Base-by-base conservation (phyloP, 2,329 filamentous ascomycete genomes). In the Ophiosphaerella korrae region DNA sequence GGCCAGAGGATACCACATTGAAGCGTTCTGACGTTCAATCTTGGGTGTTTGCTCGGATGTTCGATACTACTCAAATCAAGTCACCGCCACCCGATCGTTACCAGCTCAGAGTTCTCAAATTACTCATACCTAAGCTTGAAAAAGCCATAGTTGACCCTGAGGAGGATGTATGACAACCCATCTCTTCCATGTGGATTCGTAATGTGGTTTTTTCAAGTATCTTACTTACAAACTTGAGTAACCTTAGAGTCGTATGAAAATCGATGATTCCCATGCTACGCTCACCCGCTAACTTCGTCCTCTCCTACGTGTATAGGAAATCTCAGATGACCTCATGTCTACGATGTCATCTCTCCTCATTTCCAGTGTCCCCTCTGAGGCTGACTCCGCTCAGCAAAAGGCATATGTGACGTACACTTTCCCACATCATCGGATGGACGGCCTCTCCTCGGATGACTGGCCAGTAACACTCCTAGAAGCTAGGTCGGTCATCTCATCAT, bases 251-350 rank as follows among this genome's bases (percentile, higher is more conserved):
- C 7, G 7, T 29, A 29, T 3, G 7, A 29, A 29, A 2, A 31
- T 26, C 34, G 9, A 32, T 5, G 6, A 36, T 12, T n/a, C 11
- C 11, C 16, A 4, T 24, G 16, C 26, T 44, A 13, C 32, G 18
- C 13, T 7, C 14, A 16, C 18, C 21, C 50, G 60, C 66, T 70
- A 54, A 70, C 63, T 48, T 55, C 55, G 42, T 42, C 40, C 58
- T 52, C 55, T 51, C 52, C 32, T 58, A 21, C 62, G 45, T 37
- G 47, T 57, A 57, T 75, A 97, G 92, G 91, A 88, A 72, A 86
- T 96, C 40, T 91, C 88, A 55, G 90, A 96, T 74, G 81, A 88
- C 72, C 82, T 97, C 64, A 89, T 93, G 82, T 79, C 80, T 48
- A 78, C 80, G 33, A 81, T 95, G 60, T 84, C 87, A 46, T 73